A percentile compares a stretch with the other conserved stretches of the same genome.
phyloP scores from a whole-genome alignment of 495 filamentous ascomycete genomes.

The Aspergillus indologenus region DNA sequence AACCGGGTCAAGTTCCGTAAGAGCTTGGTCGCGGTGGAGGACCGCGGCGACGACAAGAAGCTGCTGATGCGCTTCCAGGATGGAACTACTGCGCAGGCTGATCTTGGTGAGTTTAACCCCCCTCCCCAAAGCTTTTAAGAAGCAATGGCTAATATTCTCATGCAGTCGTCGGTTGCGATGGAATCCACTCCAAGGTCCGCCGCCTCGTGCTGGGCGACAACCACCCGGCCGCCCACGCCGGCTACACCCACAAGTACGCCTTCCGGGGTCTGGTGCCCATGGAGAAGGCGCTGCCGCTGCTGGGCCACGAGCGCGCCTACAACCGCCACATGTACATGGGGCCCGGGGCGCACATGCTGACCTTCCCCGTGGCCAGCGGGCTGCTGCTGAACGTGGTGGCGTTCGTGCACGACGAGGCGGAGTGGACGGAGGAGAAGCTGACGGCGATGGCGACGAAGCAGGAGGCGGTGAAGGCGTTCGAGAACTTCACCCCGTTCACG shows the following conservation, averaged over 20 bases:
- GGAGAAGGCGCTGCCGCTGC: constrained; percentile 30
- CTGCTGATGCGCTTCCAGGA: constrained; percentile 51
- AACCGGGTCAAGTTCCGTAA: constrained; percentile 36
- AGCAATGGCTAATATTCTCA: too few species aligned
- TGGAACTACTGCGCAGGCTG: constrained; percentile 49
- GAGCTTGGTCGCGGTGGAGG: constrained; percentile 22
- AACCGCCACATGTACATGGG: constrained; percentile 12
- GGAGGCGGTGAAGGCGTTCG: background rate
- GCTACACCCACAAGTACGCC: constrained; percentile 47
- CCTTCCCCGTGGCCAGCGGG: constrained; percentile 16
- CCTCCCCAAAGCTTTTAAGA: too few species aligned
- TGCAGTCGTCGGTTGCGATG: constrained; percentile 52
- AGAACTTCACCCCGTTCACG: constrained; percentile 5
- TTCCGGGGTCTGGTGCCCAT: constrained; percentile 53
- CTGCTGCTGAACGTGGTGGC: constrained; percentile 25
- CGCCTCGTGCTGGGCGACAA: constrained; percentile 38
- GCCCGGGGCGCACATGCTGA: constrained; percentile 18
- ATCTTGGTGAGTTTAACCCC: constrained; percentile 10
- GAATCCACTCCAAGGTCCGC: constrained; percentile 50
- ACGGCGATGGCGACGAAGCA: background rate
- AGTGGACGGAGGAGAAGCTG: constrained; percentile 3
- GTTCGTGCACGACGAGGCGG: constrained; percentile 24
- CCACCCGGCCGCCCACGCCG: constrained; percentile 33
- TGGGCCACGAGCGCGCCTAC: constrained; percentile 28
- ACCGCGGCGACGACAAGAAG: constrained; percentile 16